Percentiles rank a stretch among this genome's conserved stretches.
Conservation (phyloP, 2,329 filamentous ascomycete genomes). For the Hypoxylon rubiginosum region DNA sequence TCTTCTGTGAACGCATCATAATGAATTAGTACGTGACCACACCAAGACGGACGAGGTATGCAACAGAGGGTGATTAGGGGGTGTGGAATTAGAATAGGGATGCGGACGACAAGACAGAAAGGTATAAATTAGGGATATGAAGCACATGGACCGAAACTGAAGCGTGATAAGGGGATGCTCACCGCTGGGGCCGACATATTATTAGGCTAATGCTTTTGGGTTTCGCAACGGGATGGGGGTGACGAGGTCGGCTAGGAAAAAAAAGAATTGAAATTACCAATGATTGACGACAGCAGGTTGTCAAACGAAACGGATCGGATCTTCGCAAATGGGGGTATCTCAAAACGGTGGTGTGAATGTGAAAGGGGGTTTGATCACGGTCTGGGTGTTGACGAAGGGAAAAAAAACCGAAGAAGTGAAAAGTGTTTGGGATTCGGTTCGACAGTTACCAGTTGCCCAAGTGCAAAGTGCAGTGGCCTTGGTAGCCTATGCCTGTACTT, state of each 20-base stretch:
- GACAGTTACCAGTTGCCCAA: slow-evolving; percentile 7
- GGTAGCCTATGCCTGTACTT: not conserved
- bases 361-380: slow-evolving; percentile 34
- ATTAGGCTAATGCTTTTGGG: slow-evolving; percentile 50
- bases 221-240: slow-evolving; percentile 40
- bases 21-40: slow-evolving; percentile 40
- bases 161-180: slow-evolving; percentile 51
- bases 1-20: slow-evolving; percentile 72
- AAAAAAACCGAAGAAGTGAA: slow-evolving; percentile 44
- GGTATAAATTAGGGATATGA: slow-evolving; percentile 38
- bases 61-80: slow-evolving; percentile 3
- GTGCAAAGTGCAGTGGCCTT: not conserved
- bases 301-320: slow-evolving; percentile 41
- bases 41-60: slow-evolving; percentile 5
- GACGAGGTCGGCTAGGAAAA: slow-evolving; percentile 30
- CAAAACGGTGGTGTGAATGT: slow-evolving; percentile 43
- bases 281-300: slow-evolving; percentile 41
- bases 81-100: slow-evolving; percentile 17
- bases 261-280: slow-evolving; percentile 38
- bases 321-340: slow-evolving; percentile 51
- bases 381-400: slow-evolving; percentile 41
- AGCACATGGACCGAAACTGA: slow-evolving; percentile 29
- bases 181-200: slow-evolving; percentile 54
- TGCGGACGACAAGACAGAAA: slow-evolving; percentile 13
- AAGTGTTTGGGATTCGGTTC: slow-evolving; percentile 40